Evolutionary conservation across 2,329 filamentous ascomycete genomes (phyloP).

Genomic region (Colletotrichum sublineola): DNA sequence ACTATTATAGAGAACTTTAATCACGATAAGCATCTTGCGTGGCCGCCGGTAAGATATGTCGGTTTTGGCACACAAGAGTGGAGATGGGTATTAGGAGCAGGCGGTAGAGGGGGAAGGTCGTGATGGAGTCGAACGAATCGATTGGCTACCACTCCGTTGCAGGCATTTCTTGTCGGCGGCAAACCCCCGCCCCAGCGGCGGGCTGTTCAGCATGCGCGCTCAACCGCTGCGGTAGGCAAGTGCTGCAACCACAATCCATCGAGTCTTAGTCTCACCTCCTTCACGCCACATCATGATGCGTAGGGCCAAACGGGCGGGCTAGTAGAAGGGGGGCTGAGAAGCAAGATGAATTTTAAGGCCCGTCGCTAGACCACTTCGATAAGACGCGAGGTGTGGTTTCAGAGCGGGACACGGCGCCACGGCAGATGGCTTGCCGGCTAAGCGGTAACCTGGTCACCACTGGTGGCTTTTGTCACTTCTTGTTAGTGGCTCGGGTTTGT

Average conservation of each 20-base stretch:
- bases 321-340: background rate
- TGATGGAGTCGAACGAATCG: conserved; percentile 16
- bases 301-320: conserved; percentile 29
- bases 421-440: conserved; percentile 26
- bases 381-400: conserved; percentile 3
- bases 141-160: conserved; percentile 26
- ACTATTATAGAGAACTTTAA: background rate
- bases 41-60: conserved; percentile 3
- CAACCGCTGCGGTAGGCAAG: background rate
- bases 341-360: conserved; percentile 16
- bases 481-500: conserved; percentile 9
- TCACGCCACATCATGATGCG: conserved; percentile 29
- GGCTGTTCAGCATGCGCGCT: background rate
- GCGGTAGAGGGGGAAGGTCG: background rate
- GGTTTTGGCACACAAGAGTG: background rate
- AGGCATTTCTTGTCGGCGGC: conserved; percentile 31
- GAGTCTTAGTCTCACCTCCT: conserved; percentile 1
- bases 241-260: conserved; percentile 2
- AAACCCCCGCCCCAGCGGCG: conserved; percentile 7
- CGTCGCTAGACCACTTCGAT: conserved; percentile 10
- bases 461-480: conserved; percentile 17
- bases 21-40: background rate
- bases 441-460: conserved; percentile 18
- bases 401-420: conserved; percentile 14
- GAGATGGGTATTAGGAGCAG: background rate